phyloP scores from a whole-genome alignment of 441 rosid genomes.

The Viola pubescens region DNA sequence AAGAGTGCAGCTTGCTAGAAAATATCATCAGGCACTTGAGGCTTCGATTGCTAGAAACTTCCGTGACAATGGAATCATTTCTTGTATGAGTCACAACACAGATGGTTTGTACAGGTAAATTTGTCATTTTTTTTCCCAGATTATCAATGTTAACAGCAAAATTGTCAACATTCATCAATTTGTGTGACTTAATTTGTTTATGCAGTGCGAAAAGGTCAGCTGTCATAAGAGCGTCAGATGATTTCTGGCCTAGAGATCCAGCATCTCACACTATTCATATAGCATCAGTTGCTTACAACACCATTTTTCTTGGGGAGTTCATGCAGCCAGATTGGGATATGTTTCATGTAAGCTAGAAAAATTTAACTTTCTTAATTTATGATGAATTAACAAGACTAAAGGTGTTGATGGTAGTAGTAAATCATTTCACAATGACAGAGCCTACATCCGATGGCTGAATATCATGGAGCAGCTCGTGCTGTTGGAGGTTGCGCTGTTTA shows the following conservation, averaged over 20 bases:
- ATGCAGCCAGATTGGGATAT: slow-evolving; percentile 77
- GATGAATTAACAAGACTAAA: slow-evolving; percentile 15
- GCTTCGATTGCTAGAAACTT: slow-evolving; percentile 57
- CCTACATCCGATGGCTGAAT: slow-evolving; percentile 61
- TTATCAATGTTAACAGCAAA: background rate
- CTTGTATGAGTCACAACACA: slow-evolving; percentile 64
- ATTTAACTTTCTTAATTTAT: background rate
- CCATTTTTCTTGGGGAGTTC: slow-evolving; percentile 59
- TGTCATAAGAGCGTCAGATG: slow-evolving; percentile 58
- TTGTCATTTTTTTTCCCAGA: background rate
- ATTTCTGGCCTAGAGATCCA: slow-evolving; percentile 63
- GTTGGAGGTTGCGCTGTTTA: slow-evolving; percentile 54
- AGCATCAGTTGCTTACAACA: slow-evolving; percentile 62
- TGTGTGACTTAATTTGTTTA: background rate
- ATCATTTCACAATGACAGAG: slow-evolving; percentile 29
- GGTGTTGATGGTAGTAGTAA: background rate
- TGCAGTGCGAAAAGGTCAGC: slow-evolving; percentile 48
- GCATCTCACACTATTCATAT: slow-evolving; percentile 66
- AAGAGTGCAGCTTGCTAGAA: slow-evolving; percentile 54
- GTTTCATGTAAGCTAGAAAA: slow-evolving; percentile 42
- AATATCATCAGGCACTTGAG: slow-evolving; percentile 62
- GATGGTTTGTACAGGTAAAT: slow-evolving; percentile 55
- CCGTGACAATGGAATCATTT: slow-evolving; percentile 44
- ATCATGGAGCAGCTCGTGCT: slow-evolving; percentile 62
- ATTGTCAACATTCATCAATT: background rate